Evolutionary conservation across 345 rosid species (phyloP).

Genomic region (Lagerstroemia speciosa): DNA sequence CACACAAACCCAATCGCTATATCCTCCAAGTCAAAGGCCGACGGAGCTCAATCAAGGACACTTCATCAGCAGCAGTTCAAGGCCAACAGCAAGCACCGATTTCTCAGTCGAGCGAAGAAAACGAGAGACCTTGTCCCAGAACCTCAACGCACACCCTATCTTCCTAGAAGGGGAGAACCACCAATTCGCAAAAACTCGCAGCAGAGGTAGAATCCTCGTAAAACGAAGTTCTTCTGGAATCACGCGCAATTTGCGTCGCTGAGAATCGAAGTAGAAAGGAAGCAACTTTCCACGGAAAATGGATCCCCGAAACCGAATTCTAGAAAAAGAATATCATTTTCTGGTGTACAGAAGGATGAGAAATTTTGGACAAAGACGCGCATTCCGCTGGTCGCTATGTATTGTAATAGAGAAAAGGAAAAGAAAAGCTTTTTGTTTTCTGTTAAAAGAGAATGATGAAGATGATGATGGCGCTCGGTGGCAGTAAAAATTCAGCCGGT

Average conservation of each 20-base stretch:
- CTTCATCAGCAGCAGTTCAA: not conserved
- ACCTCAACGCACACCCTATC: not conserved
- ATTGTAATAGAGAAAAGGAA: not conserved
- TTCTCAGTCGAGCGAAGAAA: not conserved
- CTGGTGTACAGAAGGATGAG: not conserved
- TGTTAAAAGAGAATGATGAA: not conserved
- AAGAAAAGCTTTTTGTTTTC: not conserved
- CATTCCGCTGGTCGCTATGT: not conserved
- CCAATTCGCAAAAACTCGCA: not conserved
- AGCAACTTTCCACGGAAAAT: conserved; percentile 1
- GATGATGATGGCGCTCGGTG: not conserved
- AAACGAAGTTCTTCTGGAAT: not conserved
- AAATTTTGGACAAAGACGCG: not conserved
- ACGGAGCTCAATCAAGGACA: not conserved
- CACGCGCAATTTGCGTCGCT: not conserved
- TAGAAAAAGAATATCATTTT: not conserved
- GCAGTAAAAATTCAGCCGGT: not conserved
- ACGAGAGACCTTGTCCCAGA: not conserved
- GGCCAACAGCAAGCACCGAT: not conserved
- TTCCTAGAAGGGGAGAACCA: not conserved
- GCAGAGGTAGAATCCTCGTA: not conserved
- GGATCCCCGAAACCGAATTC: not conserved
- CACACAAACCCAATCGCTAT: not conserved
- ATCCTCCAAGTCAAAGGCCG: not conserved
- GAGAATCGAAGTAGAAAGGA: not conserved